Evolutionary conservation across 768 basidiomycete genomes (phyloP).

Genomic region (Amanita pseudoporphyria): DNA sequence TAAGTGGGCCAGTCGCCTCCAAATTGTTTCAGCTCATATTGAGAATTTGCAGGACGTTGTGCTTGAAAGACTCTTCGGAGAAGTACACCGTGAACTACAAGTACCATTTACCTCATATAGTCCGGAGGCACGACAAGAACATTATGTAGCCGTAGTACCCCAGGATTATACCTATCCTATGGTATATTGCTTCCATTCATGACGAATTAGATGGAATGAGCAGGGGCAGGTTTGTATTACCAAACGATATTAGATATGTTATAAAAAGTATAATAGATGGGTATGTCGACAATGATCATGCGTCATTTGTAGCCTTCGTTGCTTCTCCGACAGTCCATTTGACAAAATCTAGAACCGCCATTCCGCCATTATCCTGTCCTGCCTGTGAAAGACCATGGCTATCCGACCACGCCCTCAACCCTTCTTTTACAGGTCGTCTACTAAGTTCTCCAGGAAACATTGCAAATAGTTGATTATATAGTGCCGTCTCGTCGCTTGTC

Average conservation of each 20-base stretch:
- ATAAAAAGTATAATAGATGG: not conserved
- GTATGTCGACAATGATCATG: slow-evolving; percentile 1
- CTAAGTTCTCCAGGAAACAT: slow-evolving; percentile 54
- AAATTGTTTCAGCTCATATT: not conserved
- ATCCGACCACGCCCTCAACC: slow-evolving; percentile 45
- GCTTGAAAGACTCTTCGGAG: slow-evolving; percentile 47
- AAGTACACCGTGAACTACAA: slow-evolving; percentile 34
- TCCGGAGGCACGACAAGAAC: slow-evolving; percentile 20
- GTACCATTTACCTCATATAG: slow-evolving; percentile 40
- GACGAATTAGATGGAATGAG: not conserved
- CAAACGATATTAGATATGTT: not conserved
- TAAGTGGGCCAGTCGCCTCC: slow-evolving; percentile 20
- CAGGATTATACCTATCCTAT: not conserved
- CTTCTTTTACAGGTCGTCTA: slow-evolving; percentile 31
- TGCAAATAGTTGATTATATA: slow-evolving; percentile 69
- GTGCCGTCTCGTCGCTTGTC: slow-evolving; percentile 35
- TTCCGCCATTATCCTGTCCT: slow-evolving; percentile 23
- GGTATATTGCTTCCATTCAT: not conserved
- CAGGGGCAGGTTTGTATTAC: not conserved
- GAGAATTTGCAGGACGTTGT: slow-evolving; percentile 35
- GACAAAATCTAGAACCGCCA: slow-evolving; percentile 43
- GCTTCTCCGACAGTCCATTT: slow-evolving; percentile 60
- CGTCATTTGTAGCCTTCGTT: slow-evolving; percentile 1
- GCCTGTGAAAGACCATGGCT: slow-evolving; percentile 31
- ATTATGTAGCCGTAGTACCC: slow-evolving; percentile 1